A percentile compares a stretch with the other conserved stretches of the same genome.
Conservation (phyloP, 768 basidiomycete genomes). For the Guyanaporus albipodus region DNA sequence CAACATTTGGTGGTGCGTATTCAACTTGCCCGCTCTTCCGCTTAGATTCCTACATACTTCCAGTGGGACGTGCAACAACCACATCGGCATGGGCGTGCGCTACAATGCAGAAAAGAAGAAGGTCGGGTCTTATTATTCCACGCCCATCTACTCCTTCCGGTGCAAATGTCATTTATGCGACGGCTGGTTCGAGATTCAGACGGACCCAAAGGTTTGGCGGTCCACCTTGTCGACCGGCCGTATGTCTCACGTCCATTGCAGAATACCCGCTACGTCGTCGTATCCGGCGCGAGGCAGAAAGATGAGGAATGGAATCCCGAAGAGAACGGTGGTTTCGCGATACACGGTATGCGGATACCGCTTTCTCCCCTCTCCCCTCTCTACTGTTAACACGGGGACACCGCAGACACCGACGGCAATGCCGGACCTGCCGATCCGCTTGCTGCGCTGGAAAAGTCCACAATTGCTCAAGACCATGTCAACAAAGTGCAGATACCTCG, state of each 20-base stretch:
- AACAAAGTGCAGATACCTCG: constrained; percentile 77
- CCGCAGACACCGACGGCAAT: constrained; percentile 64
- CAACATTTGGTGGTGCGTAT: constrained; percentile 89
- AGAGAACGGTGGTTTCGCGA: constrained; percentile 89
- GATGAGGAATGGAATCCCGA: constrained; percentile 97
- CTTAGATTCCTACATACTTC: not conserved
- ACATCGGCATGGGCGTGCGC: constrained; percentile 99
- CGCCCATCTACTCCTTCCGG: constrained; percentile 90
- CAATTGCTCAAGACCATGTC: constrained; percentile 66
- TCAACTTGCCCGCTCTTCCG: not conserved
- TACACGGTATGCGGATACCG: constrained; percentile 57
- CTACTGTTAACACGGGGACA: not conserved
- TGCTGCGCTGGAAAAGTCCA: constrained; percentile 84
- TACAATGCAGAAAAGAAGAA: constrained; percentile 99
- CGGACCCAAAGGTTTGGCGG: constrained; percentile 80
- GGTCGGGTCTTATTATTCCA: constrained; percentile 90
- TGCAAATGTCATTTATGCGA: constrained; percentile 98
- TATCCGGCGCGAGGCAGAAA: constrained; percentile 89
- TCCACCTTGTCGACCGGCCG: not conserved
- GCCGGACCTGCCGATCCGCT: constrained; percentile 75
- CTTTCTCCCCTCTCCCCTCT: not conserved
- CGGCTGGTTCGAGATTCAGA: constrained; percentile 97
- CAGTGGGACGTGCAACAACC: constrained; percentile 91
- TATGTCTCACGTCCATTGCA: constrained; percentile 26
- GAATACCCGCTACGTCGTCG: constrained; percentile 95